Percentiles rank a stretch among this genome's conserved stretches.
These are phyloP conservation scores for Globisporangium radiosum DNA, from an alignment of 352 stramenopile species.

Conservation along the genomic window DNA sequence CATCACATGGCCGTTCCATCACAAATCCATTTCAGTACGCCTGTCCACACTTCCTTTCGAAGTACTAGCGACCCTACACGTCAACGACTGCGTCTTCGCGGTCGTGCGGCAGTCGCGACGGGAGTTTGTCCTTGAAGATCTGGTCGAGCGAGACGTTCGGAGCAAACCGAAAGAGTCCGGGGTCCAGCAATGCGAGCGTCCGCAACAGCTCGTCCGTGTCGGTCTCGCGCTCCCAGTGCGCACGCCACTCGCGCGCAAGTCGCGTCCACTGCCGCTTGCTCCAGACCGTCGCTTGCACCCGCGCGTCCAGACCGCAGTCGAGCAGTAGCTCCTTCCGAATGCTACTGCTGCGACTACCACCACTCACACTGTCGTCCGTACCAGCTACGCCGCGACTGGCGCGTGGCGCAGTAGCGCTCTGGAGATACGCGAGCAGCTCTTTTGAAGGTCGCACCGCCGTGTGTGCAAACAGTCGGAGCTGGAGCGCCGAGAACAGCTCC, in stretches of 20 bases:
- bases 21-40: too few relatives aligned
- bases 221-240: slow-evolving; percentile 40
- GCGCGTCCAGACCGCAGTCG: slow-evolving; percentile 15
- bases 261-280: slow-evolving; percentile 39
- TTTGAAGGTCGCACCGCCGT: slow-evolving; percentile 36
- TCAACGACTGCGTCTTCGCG: slow-evolving; percentile 68
- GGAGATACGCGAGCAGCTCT: slow-evolving; percentile 35
- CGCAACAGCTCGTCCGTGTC: slow-evolving; percentile 24
- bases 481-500: slow-evolving; percentile 37
- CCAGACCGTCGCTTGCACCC: slow-evolving; percentile 22
- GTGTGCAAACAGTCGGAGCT: slow-evolving; percentile 34
- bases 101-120: slow-evolving; percentile 54
- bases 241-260: slow-evolving; percentile 39
- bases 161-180: slow-evolving; percentile 18
- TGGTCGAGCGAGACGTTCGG: slow-evolving; percentile 43
- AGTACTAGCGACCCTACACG: slow-evolving; percentile 23
- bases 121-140: slow-evolving; percentile 73
- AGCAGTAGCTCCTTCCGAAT: neutral
- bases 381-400: too few relatives aligned
- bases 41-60: too few relatives aligned
- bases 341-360: neutral
- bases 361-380: neutral
- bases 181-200: slow-evolving; percentile 23
- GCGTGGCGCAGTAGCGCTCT: slow-evolving; percentile 8
- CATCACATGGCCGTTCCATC: too few relatives aligned